Percentiles rank a stretch among this genome's conserved stretches.
phyloP scores from a whole-genome alignment of 2,329 filamentous ascomycete species.

The Bisporella sp. region DNA sequence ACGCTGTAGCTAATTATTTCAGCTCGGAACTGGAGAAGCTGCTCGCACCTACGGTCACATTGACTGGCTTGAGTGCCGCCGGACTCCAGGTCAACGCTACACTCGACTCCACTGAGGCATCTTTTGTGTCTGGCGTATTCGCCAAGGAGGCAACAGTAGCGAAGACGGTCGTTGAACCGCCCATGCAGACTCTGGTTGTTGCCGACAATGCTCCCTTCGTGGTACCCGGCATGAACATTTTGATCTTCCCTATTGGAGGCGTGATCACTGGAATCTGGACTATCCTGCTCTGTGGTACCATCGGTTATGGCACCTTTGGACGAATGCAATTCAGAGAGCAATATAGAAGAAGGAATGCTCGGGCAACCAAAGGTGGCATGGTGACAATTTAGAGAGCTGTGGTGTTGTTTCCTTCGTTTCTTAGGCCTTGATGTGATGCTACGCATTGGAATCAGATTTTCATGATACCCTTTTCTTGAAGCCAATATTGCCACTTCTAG shows the following conservation, averaged over 20 bases:
- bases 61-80: slow-evolving; percentile 48
- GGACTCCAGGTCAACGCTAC: slow-evolving; percentile 52
- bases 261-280: slow-evolving; percentile 60
- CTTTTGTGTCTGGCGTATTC: slow-evolving; percentile 66
- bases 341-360: slow-evolving; percentile 46
- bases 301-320: slow-evolving; percentile 59
- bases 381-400: slow-evolving; percentile 17
- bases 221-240: slow-evolving; percentile 59
- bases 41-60: slow-evolving; percentile 61
- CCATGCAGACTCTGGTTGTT: slow-evolving; percentile 25
- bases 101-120: slow-evolving; percentile 62
- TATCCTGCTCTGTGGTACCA: slow-evolving; percentile 45
- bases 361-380: slow-evolving; percentile 30
- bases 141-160: slow-evolving; percentile 33
- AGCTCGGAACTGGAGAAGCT: slow-evolving; percentile 45
- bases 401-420: too few relatives aligned
- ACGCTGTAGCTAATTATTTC: slow-evolving; percentile 33
- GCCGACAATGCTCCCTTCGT: slow-evolving; percentile 48
- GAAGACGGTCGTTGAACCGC: slow-evolving; percentile 21
- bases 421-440: too few relatives aligned
- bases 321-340: slow-evolving; percentile 59
- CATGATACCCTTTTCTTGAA: too few relatives aligned
- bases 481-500: too few relatives aligned
- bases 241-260: slow-evolving; percentile 65
- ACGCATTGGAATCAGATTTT: too few relatives aligned